These are phyloP conservation scores for Jamesozyma rosinii DNA, from an alignment of 805 yeast genomes.

Conservation along the genomic window DNA sequence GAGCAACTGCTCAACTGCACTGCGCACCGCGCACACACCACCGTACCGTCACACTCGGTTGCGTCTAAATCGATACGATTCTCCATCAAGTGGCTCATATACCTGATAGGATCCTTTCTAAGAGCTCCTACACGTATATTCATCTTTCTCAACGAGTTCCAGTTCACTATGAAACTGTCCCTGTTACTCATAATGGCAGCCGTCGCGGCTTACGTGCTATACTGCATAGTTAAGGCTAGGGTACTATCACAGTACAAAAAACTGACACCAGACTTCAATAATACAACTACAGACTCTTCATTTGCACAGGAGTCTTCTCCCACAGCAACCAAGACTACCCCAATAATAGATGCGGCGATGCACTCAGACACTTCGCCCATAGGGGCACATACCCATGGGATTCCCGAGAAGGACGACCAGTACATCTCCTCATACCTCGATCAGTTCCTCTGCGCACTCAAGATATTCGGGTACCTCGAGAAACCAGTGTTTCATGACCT, in stretches of 20 bases:
- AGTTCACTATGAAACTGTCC: background rate
- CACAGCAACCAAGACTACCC: background rate
- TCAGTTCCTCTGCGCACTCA: constrained; percentile 82
- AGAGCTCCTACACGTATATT: too few species aligned
- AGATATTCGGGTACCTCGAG: constrained; percentile 88
- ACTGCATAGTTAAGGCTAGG: constrained; percentile 16
- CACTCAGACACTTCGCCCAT: background rate
- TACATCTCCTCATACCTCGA: constrained; percentile 61
- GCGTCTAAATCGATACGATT: background rate
- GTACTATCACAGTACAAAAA: constrained; percentile 23
- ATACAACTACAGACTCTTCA: background rate
- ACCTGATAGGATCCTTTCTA: too few species aligned
- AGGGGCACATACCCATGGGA: background rate
- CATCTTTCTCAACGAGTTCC: too few species aligned
- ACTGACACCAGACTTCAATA: constrained; percentile 11
- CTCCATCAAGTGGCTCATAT: background rate
- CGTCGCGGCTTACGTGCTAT: constrained; percentile 11
- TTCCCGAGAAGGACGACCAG: constrained; percentile 5
- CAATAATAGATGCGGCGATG: background rate
- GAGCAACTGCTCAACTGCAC: too few species aligned
- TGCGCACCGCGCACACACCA: background rate
- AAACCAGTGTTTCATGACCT: constrained; percentile 85
- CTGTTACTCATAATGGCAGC: constrained; percentile 3
- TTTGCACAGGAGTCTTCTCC: background rate
- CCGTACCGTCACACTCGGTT: background rate